Evolutionary conservation across 2,329 filamentous ascomycete genomes (phyloP).

Genomic region (Lomentospora prolificans): DNA sequence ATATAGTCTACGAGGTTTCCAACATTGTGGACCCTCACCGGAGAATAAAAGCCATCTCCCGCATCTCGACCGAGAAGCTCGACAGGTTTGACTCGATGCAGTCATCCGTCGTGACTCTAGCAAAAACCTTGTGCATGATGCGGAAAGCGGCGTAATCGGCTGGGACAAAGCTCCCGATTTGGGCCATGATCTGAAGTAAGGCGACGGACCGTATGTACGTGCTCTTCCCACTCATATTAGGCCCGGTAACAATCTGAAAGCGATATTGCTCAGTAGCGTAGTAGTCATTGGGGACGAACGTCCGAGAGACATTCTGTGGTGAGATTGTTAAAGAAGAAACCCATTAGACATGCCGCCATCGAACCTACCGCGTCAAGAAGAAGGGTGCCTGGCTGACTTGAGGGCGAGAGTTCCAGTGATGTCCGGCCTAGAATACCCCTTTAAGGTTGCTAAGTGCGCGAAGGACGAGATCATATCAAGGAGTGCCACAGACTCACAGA

Average conservation of each 20-base stretch:
- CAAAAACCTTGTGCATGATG: constrained; percentile 75
- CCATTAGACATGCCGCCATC: neutral
- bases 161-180: constrained; percentile 85
- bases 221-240: constrained; percentile 97
- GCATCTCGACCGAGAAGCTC: constrained; percentile 90
- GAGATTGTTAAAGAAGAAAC: neutral
- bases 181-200: constrained; percentile 83
- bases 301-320: constrained; percentile 29
- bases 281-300: constrained; percentile 81
- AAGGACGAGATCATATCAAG: constrained; percentile 80
- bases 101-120: constrained; percentile 78
- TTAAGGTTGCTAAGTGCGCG: constrained; percentile 58
- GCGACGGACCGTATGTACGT: constrained; percentile 86
- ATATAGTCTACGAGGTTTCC: neutral
- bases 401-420: constrained; percentile 61
- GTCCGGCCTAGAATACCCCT: constrained; percentile 54
- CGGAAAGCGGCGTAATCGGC: constrained; percentile 75
- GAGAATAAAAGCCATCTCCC: constrained; percentile 88
- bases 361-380: constrained; percentile 56
- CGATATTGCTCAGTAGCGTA: constrained; percentile 71
- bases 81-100: constrained; percentile 85
- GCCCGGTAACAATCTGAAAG: constrained; percentile 90
- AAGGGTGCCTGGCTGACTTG: constrained; percentile 65
- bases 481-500: constrained; percentile 78
- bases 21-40: constrained; percentile 26